Base-by-base conservation (phyloP, 2,329 filamentous ascomycete species). In the Dothidotthia symphoricarpi region DNA sequence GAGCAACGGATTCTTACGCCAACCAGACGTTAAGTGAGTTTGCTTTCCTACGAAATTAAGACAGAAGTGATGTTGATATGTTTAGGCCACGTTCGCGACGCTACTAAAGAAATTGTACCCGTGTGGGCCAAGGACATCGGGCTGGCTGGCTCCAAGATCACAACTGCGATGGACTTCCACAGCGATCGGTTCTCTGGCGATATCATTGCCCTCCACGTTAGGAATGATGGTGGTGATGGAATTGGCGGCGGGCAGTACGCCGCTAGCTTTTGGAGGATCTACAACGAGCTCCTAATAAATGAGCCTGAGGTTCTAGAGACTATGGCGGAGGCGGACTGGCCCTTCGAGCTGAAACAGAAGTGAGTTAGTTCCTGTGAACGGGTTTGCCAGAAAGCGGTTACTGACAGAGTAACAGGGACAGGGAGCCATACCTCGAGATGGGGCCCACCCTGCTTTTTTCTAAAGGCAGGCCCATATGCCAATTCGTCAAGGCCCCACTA, bases 341-440 rank as follows among this genome's bases (percentile, higher is more conserved):
- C 64, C 1, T 67, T 66, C 29, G 64, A 67, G 41, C 45, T 67
- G 37, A 67, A 67, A 44, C 51, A 64, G 31, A 59, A 61, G 63
- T 67, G 43, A 55, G 57, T 43, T 12, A n/a, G n/a, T n/a, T n/a
- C n/a, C n/a, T n/a, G n/a, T n/a, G n/a, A n/a, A n/a, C n/a, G n/a
- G n/a, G n/a, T n/a, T n/a, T n/a, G n/a, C n/a, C n/a, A n/a, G n/a
- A n/a, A n/a, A n/a, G n/a, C n/a, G n/a, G n/a, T n/a, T n/a, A n/a
- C n/a, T 22, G 9, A 22, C 19, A 22, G 9, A 9, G 5, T 5
- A 22, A 32, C 28, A 64, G 60, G 28, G 44, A 59, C 34, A 41
- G 45, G 19, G 47, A 45, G 16, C 58, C 63, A 16, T 58, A 64
- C 38, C 53, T 66, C 10, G 61, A 64, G 22, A 44, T 51, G 4